phyloP scores from a whole-genome alignment of 495 filamentous ascomycete genomes.

The Neurospora intermedia region DNA sequence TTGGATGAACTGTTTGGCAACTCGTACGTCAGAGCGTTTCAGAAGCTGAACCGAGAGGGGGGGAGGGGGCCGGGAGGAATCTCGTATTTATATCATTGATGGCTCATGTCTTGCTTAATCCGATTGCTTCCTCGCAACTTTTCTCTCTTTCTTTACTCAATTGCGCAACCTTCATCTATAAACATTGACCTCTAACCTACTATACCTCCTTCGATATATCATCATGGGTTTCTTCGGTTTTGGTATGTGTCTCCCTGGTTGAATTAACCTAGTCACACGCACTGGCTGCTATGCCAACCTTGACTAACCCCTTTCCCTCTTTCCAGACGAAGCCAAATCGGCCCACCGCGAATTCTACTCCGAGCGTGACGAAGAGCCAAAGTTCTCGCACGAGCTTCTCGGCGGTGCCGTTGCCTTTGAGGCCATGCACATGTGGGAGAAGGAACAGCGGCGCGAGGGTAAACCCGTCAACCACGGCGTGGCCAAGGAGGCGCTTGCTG shows the following conservation, averaged over 20 bases:
- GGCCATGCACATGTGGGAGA: slow-evolving; percentile 71
- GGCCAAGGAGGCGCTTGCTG: slow-evolving; percentile 68
- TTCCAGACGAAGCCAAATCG: slow-evolving; percentile 33
- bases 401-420: slow-evolving; percentile 71
- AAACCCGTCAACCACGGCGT: slow-evolving; percentile 59
- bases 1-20: background rate
- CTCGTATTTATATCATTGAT: background rate
- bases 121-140: background rate
- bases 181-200: background rate
- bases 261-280: background rate
- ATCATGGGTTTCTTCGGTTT: slow-evolving; percentile 30
- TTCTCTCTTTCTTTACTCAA: background rate
- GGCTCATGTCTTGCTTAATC: background rate
- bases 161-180: background rate
- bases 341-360: slow-evolving; percentile 53
- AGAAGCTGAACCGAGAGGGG: background rate
- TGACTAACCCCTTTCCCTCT: background rate
- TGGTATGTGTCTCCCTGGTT: slow-evolving; percentile 14
- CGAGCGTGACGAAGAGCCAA: slow-evolving; percentile 33
- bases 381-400: slow-evolving; percentile 62
- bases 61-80: background rate
- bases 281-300: background rate
- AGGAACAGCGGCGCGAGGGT: slow-evolving; percentile 62
- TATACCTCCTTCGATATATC: background rate
- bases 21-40: background rate